These are phyloP conservation scores for Pulveroboletus ravenelii DNA, from an alignment of 768 basidiomycete genomes.

Conservation along the genomic window DNA sequence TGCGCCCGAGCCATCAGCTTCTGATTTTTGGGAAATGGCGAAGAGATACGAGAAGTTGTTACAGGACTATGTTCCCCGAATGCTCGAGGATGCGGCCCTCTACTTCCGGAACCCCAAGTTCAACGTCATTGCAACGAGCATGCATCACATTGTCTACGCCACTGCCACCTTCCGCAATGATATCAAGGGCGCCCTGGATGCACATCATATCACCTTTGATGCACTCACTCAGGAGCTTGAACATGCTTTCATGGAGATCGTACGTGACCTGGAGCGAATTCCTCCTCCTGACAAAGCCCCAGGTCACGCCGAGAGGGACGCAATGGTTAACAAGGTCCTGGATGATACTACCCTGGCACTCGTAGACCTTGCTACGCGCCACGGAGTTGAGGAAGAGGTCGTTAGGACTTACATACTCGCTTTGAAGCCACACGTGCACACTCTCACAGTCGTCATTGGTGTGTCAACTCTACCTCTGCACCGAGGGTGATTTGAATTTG, in stretches of 20 bases:
- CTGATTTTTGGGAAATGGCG: slow-evolving; percentile 11
- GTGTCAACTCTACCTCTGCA: not conserved
- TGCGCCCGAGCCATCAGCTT: not conserved
- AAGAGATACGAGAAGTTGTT: slow-evolving; percentile 1
- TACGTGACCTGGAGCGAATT: slow-evolving; percentile 1
- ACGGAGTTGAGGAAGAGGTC: slow-evolving; percentile 5
- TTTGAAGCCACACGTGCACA: slow-evolving; percentile 5
- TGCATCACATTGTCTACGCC: slow-evolving; percentile 9
- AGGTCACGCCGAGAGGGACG: not conserved
- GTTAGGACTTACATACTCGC: not conserved
- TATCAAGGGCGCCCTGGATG: slow-evolving; percentile 8
- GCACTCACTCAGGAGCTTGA: slow-evolving; percentile 10
- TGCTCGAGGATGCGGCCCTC: slow-evolving; percentile 1
- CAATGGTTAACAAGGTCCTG: slow-evolving; percentile 7
- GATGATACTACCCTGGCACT: slow-evolving; percentile 3
- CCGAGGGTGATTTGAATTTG: too few species aligned
- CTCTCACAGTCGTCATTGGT: slow-evolving; percentile 10
- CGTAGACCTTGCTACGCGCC: not conserved
- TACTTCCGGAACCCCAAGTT: slow-evolving; percentile 7
- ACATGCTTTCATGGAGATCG: slow-evolving; percentile 1
- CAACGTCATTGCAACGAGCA: not conserved
- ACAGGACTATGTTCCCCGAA: not conserved
- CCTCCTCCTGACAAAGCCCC: not conserved
- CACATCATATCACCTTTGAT: slow-evolving; percentile 4
- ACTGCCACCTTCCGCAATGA: slow-evolving; percentile 11